These are phyloP conservation scores for Protomyces inouyei DNA, from an alignment of 1,139 yeast species.

Conservation along the genomic window DNA sequence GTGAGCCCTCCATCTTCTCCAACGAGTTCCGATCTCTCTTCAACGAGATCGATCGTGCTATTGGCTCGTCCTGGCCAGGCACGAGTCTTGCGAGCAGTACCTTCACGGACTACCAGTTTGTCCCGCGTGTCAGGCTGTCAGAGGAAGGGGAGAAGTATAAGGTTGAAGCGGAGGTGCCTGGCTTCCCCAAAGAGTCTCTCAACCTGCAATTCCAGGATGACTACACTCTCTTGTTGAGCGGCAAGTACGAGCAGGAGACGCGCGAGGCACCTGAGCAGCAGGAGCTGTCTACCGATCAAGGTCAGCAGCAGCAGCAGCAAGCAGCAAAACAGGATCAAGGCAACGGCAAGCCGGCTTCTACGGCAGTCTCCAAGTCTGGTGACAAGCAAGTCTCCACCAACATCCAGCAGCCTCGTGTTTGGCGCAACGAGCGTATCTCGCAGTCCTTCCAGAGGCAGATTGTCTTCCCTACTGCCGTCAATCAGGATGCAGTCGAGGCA, in stretches of 20 bases:
- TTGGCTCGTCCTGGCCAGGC: not conserved
- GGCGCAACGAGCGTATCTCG: constrained; percentile 30
- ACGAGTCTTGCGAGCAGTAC: not conserved
- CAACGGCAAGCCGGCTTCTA: not conserved
- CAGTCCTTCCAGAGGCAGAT: constrained; percentile 32
- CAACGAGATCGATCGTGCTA: constrained; percentile 7
- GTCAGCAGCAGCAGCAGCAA: not conserved
- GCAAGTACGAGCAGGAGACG: constrained; percentile 11
- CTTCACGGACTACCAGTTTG: not conserved
- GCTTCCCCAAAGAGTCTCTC: constrained; percentile 20
- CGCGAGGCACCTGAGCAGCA: not conserved
- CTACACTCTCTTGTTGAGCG: not conserved
- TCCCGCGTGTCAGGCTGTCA: constrained; percentile 10
- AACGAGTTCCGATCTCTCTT: constrained; percentile 14
- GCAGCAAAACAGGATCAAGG: not conserved
- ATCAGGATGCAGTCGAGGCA: constrained; percentile 52
- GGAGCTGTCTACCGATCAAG: too few species aligned
- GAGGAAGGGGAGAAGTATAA: constrained; percentile 7
- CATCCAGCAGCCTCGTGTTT: constrained; percentile 6
- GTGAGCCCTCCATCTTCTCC: constrained; percentile 8
- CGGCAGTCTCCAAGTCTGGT: not conserved
- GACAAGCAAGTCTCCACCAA: not conserved
- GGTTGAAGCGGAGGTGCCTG: constrained; percentile 21
- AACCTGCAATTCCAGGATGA: constrained; percentile 6
- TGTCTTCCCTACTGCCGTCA: constrained; percentile 38